phyloP scores from a whole-genome alignment of 805 yeast species.

The Spathaspora girioi region DNA sequence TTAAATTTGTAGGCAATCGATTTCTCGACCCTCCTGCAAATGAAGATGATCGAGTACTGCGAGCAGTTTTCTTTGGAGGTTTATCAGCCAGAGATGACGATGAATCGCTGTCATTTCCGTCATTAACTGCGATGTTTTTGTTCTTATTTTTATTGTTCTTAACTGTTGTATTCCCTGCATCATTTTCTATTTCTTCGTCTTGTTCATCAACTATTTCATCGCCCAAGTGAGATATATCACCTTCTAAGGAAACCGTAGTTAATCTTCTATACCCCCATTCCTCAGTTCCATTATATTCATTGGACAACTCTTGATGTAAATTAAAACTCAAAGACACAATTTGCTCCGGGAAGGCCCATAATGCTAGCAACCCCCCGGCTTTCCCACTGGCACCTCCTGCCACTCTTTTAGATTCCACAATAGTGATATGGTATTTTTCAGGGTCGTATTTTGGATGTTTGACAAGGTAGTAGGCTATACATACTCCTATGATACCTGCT shows the following conservation, averaged over 20 bases:
- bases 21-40: neutral
- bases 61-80: constrained; percentile 38
- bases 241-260: constrained; percentile 83
- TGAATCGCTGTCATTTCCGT: constrained; percentile 12
- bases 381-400: constrained; percentile 98
- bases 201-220: constrained; percentile 21
- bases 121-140: neutral
- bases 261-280: constrained; percentile 93
- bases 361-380: constrained; percentile 92
- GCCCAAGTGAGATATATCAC: constrained; percentile 51
- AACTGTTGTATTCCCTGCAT: constrained; percentile 13
- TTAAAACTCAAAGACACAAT: constrained; percentile 84
- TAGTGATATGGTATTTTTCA: constrained; percentile 71
- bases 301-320: constrained; percentile 79
- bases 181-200: constrained; percentile 9
- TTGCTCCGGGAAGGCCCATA: constrained; percentile 97
- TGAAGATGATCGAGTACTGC: constrained; percentile 23
- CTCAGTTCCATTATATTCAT: constrained; percentile 72
- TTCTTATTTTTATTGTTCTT: constrained; percentile 1
- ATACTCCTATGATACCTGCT: constrained; percentile 95
- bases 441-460: constrained; percentile 78
- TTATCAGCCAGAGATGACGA: constrained; percentile 13
- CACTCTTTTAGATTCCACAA: constrained; percentile 83
- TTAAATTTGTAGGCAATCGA: constrained; percentile 56
- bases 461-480: constrained; percentile 86